phyloP scores from a whole-genome alignment of 306 rosid species.

The Betula pendula region DNA sequence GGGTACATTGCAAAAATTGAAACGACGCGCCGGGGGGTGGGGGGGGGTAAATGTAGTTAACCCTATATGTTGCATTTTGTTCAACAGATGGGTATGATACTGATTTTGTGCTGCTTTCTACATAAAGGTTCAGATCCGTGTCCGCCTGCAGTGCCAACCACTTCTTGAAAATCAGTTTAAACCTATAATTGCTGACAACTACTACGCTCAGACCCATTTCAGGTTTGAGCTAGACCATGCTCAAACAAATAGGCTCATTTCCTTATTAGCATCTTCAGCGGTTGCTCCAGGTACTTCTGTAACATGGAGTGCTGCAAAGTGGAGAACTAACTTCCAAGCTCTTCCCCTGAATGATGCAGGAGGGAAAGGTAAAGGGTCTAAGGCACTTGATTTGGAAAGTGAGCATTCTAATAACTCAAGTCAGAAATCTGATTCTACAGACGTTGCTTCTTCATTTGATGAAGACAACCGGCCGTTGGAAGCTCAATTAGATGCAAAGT shows the following conservation, averaged over 20 bases:
- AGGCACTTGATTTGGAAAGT: slow-evolving; percentile 20
- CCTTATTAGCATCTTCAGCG: slow-evolving; percentile 44
- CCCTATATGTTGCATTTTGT: background rate
- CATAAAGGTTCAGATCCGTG: slow-evolving; percentile 56
- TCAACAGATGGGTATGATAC: slow-evolving; percentile 3
- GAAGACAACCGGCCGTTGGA: slow-evolving; percentile 39
- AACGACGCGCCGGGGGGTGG: too few species aligned
- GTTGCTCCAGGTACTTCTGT: slow-evolving; percentile 39
- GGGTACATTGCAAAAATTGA: too few species aligned
- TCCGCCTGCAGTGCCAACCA: slow-evolving; percentile 62
- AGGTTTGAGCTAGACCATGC: slow-evolving; percentile 83
- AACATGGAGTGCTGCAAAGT: slow-evolving; percentile 27
- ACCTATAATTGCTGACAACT: slow-evolving; percentile 57
- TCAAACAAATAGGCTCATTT: slow-evolving; percentile 57
- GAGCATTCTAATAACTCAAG: slow-evolving; percentile 17
- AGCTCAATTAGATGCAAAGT: slow-evolving; percentile 24
- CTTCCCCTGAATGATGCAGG: slow-evolving; percentile 30
- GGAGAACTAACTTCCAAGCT: slow-evolving; percentile 29
- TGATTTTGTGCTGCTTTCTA: slow-evolving; percentile 11
- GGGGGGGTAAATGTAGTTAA: too few species aligned
- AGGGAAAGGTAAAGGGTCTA: slow-evolving; percentile 32
- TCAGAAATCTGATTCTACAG: slow-evolving; percentile 35
- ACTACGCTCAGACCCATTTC: slow-evolving; percentile 49
- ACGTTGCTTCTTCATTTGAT: slow-evolving; percentile 34
- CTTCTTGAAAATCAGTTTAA: slow-evolving; percentile 63